A percentile compares a stretch with the other conserved stretches of the same genome.
Evolutionary conservation across 257 asterid species (phyloP).

Genomic region (Cynanchum wilfordii): DNA sequence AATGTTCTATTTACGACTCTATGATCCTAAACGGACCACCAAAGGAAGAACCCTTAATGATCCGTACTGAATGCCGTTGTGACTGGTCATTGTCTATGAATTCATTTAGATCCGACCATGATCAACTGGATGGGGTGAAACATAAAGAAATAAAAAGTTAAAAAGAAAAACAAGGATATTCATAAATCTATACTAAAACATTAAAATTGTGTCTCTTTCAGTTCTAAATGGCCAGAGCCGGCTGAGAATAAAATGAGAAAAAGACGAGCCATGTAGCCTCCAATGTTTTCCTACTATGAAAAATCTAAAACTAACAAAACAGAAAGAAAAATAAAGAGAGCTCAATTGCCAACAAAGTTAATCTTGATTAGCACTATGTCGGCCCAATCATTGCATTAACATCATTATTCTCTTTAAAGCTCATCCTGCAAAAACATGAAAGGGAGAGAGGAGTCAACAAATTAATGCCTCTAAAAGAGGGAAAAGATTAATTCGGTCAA

Average conservation of each 20-base stretch:
- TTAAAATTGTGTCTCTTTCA: constrained; percentile 1
- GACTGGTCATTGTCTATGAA: too few relatives aligned
- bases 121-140: too few relatives aligned
- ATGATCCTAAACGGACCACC: too few relatives aligned
- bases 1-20: too few relatives aligned
- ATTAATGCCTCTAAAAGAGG: not conserved
- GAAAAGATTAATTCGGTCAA: not conserved
- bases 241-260: constrained; percentile 17
- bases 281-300: constrained; percentile 23
- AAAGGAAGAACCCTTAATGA: too few relatives aligned
- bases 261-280: constrained; percentile 35
- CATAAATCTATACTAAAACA: constrained; percentile 10
- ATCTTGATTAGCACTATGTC: constrained; percentile 18
- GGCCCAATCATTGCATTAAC: constrained; percentile 10
- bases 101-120: too few relatives aligned
- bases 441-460: not conserved
- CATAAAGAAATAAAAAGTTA: not conserved
- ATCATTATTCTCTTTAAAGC: constrained; percentile 35
- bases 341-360: constrained; percentile 18
- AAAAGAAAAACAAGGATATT: not conserved
- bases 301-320: constrained; percentile 26
- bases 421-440: constrained; percentile 56
- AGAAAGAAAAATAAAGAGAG: constrained; percentile 12
- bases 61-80: too few relatives aligned
- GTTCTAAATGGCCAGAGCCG: constrained; percentile 16